Base-by-base conservation (phyloP, 306 rosid genomes). In the Fagus sylvatica region DNA sequence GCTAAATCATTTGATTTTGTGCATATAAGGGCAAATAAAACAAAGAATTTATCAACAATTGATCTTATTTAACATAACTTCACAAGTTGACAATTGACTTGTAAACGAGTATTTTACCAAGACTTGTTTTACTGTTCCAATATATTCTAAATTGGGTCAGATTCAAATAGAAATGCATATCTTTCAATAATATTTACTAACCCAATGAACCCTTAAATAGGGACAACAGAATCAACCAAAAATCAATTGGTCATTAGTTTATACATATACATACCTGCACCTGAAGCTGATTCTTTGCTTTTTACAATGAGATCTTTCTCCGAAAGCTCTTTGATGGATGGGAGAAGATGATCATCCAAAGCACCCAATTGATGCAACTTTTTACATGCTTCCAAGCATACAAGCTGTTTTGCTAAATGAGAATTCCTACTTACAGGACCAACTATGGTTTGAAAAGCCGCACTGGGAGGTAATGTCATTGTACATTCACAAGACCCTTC, bases 361-460 rank as follows among this genome's bases (percentile, higher is more conserved):
- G 91, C 91, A 10, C 98, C 94, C 85, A 85, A 82, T 74, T 91
- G 85, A 87, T 93, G 99, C 73, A 95, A 85, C 89, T 86, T 83
- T 84, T 92, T 90, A 86, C 98, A 95, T 68, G 97, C 98, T 86
- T 95, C 98, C 71, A 95, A 86, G 86, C 98, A 92, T 48, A 79
- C 98, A 69, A 89, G 95, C 85, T 82, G 89, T 86, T 81, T 95
- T 40, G 98, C 89, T 73, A 86, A 73, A 74, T 86, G 84, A 49
- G 78, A 56, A 69, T 81, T 88, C 81, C 78, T 86, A 80, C 92
- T 79, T 9, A 42, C 54, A 72, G 98, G 93, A 84, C 98, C 96
- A 46, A 82, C 86, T 51, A 92, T 68, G 33, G 85, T 76, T 82
- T 89, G 93, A 75, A 95, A 85, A 82, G 97, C 85, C 19, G 96